Evolutionary conservation across 768 basidiomycete species (phyloP), one percentile per base, ranked within the genome.

Genomic region (Kwoniella shandongensis): DNA sequence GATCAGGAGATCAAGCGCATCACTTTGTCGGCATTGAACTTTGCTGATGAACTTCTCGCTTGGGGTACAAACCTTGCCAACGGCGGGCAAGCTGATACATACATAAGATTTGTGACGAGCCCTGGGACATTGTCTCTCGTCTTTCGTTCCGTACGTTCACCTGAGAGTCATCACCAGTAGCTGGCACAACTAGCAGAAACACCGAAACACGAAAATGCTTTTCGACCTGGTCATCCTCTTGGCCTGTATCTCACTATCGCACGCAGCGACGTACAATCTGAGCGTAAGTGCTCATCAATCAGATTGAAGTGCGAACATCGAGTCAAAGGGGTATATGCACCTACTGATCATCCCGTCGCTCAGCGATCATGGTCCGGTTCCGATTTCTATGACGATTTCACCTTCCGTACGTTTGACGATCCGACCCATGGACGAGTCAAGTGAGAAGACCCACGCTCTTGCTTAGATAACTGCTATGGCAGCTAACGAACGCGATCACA

Each of bases 351-450:
- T n/a, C 23, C 8, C 6, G 29, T 15, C 41, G 25, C 22, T 15
- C 23, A 59, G 57, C 45, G 44, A 40, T 20, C 46, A 32, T 59
- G 49, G 30, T n/a, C 20, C 30, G 57, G 57, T 22, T 13, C 45
- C 12, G 51, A 53, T 12, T 59, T 59, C 45, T 59, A 52, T 51
- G 36, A 48, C 25, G 57, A 38, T 10, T 59, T 59, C 25, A 50
- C 45, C 44, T 59, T 52, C 39, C 45, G 52, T 44, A 59, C 57
- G 15, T 38, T 59, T 27, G 38, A 59, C n/a, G 57, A 59, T 25
- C 57, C 57, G 3, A 53, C 57, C 18, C 57, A 59, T 30, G 57
- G 57, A 6, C 32, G 44, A 42, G 57, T 59, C 44, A 59, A 59
- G 57, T 59, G 23, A 44, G 57, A 36, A 13, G 13, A 5, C 20